Base-by-base conservation (phyloP, 1,284 basidiomycete species). In the Trametes sp. region DNA sequence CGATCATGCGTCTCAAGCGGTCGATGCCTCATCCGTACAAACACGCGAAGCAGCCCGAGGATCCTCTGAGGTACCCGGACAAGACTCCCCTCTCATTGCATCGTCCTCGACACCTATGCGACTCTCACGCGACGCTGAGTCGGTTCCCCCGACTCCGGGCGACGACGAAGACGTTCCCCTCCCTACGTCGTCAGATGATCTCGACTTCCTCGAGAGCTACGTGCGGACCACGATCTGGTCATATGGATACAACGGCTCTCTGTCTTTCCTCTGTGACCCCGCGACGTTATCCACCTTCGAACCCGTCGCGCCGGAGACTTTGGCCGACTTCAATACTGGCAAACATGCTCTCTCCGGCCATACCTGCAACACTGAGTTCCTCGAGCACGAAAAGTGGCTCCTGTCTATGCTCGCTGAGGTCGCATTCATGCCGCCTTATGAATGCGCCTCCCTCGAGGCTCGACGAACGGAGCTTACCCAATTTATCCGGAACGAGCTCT, bases 381-480 rank as follows among this genome's bases (percentile, higher is more conserved):
- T 60, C 1, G 46, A 60, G 10, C 59, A 60, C 1, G 59, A 60
- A 24, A 1, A 42, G 14, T 60, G 59, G 53, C 46, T 60, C 0
- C 5, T 42, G 1, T 16, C 2, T 10, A 55, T 60, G 52, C 19
- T 36, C 35, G 1, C 21, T 21, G 45, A 41, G 16, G 13, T 59
- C 26, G 23, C 21, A 2, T 31, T 28, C 1, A 4, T 33, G 9
- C 24, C 42, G 11, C 16, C 19, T 8, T 26, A 16, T 14, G 23
- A 8, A 24, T 2, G 9, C 29, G 29, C 3, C n/a, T 14, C 19
- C n/a, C 35, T 52, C 19, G 24, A 21, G 0, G 4, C 9, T 2
- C 29, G 26, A 2, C 2, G 29, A 7, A 2, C 45, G 0, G 19
- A 48, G 29, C 23, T 54, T 1, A 4, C 21, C 2, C 16, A 6